Evolutionary conservation across 2,329 filamentous ascomycete species (phyloP).

Genomic region (Exophiala dermatitidis): DNA sequence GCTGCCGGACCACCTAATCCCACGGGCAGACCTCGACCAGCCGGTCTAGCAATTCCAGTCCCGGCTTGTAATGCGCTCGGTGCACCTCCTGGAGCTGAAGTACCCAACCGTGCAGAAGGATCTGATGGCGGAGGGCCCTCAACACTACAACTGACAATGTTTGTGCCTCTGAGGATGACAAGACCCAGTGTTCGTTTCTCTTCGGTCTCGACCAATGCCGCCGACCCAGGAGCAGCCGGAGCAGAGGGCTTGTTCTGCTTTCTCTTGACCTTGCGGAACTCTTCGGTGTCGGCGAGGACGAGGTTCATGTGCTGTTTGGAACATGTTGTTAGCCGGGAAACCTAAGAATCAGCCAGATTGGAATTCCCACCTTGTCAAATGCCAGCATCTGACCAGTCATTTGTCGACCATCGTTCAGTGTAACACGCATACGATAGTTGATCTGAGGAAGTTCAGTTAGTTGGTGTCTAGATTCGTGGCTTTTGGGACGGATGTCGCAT

Average conservation of each 20-base stretch:
- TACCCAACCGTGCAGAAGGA: slow-evolving; percentile 79
- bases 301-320: slow-evolving; percentile 86
- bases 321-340: neutral
- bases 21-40: slow-evolving; percentile 74
- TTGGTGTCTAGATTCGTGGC: slow-evolving; percentile 2
- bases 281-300: slow-evolving; percentile 95
- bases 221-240: slow-evolving; percentile 56
- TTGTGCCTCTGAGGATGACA: slow-evolving; percentile 86
- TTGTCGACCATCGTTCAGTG: slow-evolving; percentile 86
- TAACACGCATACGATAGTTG: slow-evolving; percentile 98
- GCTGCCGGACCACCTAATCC: slow-evolving; percentile 83
- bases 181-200: slow-evolving; percentile 96
- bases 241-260: slow-evolving; percentile 63
- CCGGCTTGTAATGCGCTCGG: slow-evolving; percentile 63
- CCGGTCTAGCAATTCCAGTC: slow-evolving; percentile 82
- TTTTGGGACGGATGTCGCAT: slow-evolving; percentile 31
- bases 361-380: slow-evolving; percentile 73
- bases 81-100: slow-evolving; percentile 60
- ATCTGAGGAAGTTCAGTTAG: slow-evolving; percentile 52
- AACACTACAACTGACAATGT: slow-evolving; percentile 90
- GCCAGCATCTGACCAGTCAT: slow-evolving; percentile 98
- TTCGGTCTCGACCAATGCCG: slow-evolving; percentile 70
- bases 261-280: slow-evolving; percentile 86
- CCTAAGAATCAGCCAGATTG: neutral
- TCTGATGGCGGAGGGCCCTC: slow-evolving; percentile 94